Evolutionary conservation across 768 basidiomycete species (phyloP).

Genomic region (Dacryopinax spathularia): DNA sequence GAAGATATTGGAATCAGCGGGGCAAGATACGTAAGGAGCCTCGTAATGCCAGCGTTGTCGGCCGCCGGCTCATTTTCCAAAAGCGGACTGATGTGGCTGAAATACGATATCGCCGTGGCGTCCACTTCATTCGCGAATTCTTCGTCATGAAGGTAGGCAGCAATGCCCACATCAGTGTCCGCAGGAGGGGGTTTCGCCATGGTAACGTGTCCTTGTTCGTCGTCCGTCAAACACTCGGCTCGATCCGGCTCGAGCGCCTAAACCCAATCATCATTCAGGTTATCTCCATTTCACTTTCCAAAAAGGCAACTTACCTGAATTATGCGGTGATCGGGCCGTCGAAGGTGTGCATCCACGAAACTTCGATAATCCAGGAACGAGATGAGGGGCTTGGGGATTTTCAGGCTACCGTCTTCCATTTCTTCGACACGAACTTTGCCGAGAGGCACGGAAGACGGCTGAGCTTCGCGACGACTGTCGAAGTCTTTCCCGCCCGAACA

Average conservation of each 20-base stretch:
- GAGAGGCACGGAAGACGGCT: not conserved
- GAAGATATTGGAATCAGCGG: conserved; percentile 30
- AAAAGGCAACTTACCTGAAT: not conserved
- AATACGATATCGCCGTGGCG: not conserved
- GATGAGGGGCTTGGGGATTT: conserved; percentile 6
- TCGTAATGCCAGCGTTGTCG: not conserved
- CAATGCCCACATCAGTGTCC: not conserved
- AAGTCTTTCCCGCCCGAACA: conserved; percentile 1
- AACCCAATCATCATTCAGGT: not conserved
- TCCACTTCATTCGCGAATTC: not conserved
- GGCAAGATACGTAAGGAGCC: not conserved
- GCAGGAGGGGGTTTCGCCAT: not conserved
- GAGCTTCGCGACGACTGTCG: conserved; percentile 11
- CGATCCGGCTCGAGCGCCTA: not conserved
- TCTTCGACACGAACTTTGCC: not conserved
- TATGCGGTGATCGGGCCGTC: not conserved
- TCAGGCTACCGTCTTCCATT: not conserved
- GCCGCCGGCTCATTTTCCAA: not conserved
- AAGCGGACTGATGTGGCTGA: not conserved
- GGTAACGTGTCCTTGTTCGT: not conserved
- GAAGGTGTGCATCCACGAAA: not conserved
- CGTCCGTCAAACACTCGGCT: not conserved
- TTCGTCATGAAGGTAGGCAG: not conserved
- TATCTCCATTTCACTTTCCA: not conserved
- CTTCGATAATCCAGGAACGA: conserved; percentile 4